Percentiles rank a stretch among this genome's conserved stretches.
Evolutionary conservation across 768 basidiomycete species (phyloP).

Genomic region (Vishniacozyma victoriae): DNA sequence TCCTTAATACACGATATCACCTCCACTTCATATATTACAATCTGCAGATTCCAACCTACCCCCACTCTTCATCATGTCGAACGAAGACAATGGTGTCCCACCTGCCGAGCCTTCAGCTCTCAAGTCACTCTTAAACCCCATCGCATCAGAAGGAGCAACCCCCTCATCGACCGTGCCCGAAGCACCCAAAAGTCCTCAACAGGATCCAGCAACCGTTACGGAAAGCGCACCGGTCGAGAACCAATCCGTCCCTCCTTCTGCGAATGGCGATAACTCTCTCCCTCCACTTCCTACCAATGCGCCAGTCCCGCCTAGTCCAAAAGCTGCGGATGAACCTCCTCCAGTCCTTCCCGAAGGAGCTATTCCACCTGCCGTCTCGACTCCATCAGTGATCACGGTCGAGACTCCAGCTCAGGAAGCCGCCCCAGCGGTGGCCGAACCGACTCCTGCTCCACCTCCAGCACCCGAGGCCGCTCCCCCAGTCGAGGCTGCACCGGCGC

Average conservation of each 20-base stretch:
- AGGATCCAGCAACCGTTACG: neutral
- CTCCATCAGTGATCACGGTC: constrained; percentile 27
- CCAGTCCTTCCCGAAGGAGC: constrained; percentile 15
- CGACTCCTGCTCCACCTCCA: constrained; percentile 23
- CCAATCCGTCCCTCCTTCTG: no score
- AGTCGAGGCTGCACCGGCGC: constrained; percentile 30
- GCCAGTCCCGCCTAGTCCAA: constrained; percentile 31
- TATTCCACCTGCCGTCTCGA: constrained; percentile 34
- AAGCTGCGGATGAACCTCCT: constrained; percentile 27
- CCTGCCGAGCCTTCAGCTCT: constrained; percentile 6
- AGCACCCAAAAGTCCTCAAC: constrained; percentile 27
- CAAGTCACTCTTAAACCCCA: constrained; percentile 38
- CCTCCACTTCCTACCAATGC: constrained; percentile 32
- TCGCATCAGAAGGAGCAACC: constrained; percentile 26
- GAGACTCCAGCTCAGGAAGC: constrained; percentile 13
- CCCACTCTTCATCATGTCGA: constrained; percentile 6
- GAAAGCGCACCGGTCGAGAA: neutral
- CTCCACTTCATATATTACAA: neutral
- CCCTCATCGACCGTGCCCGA: constrained; percentile 36
- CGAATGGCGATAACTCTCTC: no score
- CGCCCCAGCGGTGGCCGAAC: neutral
- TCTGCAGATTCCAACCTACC: no score
- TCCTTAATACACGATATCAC: neutral
- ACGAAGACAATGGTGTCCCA: neutral
- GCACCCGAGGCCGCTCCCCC: constrained; percentile 41